A percentile compares a stretch with the other conserved stretches of the same genome.
Evolutionary conservation across 306 rosid species (phyloP).

Genomic region (Myrica gale): DNA sequence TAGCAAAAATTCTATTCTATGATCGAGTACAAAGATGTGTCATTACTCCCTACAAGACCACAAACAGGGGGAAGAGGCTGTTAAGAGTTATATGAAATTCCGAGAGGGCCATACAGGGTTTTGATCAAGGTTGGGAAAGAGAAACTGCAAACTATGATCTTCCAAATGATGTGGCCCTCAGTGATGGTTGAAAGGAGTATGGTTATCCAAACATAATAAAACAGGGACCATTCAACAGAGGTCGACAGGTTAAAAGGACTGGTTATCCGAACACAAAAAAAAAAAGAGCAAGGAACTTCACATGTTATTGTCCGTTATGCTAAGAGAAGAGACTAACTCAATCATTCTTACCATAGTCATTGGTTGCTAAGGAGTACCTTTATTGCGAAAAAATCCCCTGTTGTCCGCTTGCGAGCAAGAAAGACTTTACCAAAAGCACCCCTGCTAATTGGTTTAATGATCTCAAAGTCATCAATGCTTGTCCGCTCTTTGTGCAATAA

Average conservation of each 20-base stretch:
- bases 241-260: background rate
- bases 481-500: background rate
- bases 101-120: background rate
- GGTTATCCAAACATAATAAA: too few species aligned
- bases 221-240: too few species aligned
- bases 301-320: background rate
- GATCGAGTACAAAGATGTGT: background rate
- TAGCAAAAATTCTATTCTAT: background rate
- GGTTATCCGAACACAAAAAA: background rate
- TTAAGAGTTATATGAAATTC: background rate
- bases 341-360: background rate
- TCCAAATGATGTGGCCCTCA: too few species aligned
- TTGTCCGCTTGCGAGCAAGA: slow-evolving; percentile 13
- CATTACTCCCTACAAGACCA: background rate
- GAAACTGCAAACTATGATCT: too few species aligned
- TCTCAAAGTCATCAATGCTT: slow-evolving; percentile 17
- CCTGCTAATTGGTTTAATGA: slow-evolving; percentile 14
- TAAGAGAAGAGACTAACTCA: background rate
- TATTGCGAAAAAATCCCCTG: slow-evolving; percentile 14
- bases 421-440: slow-evolving; percentile 19
- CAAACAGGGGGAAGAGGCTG: background rate
- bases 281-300: background rate
- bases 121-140: too few species aligned
- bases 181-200: too few species aligned
- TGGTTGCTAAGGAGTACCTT: background rate